Evolutionary conservation across 2,329 filamentous ascomycete species (phyloP), one percentile per base, ranked within the genome.

Genomic region (Chrysosphaeria jannelii): DNA sequence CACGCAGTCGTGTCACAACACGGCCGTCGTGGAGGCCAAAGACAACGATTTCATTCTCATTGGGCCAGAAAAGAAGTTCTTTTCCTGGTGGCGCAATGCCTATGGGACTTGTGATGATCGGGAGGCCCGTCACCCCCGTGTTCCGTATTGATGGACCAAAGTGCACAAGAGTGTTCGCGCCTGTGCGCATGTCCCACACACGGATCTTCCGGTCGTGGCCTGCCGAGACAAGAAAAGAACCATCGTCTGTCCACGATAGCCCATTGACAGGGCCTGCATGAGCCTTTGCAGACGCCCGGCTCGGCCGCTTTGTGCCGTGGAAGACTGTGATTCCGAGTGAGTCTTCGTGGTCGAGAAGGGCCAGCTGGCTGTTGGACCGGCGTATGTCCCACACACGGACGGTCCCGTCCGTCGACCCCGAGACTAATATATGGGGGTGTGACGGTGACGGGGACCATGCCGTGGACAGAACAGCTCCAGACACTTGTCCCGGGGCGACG

Each of bases 331-430:
- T 9, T 2, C 78, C 79, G 3, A 71, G 48, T 3, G 64, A 66
- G 37, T 91, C 76, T 37, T 90, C 75, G 44, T 76, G 64, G 37
- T 91, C 74, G 2, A 93, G 52, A 19, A 70, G 55, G 0, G 67
- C 75, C 15, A 93, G 50, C 11, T 69, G 61, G 5, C 66, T 67
- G 11, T 69, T 68, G 14, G 74, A 71, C 15, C 72, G 64, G 4
- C 81, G 57, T 13, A 91, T 59, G 39, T 93, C 81, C 67, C 81
- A 93, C 17, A 91, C 50, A 12, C 78, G 61, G 3, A 79, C 63
- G 7, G 63, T 68, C 11, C 79, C 79, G 38, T 93, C 79, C 1
- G 66, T 60, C n/a, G 75, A 71, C 1, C 74, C 76, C 23, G 72
- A 81, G 7, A 70, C 74, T 3, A 93, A 55, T 4, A 88, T 50